A percentile compares a stretch with the other conserved stretches of the same genome.
Evolutionary conservation across 805 yeast species (phyloP).

Genomic region (Candida yuanshanica): DNA sequence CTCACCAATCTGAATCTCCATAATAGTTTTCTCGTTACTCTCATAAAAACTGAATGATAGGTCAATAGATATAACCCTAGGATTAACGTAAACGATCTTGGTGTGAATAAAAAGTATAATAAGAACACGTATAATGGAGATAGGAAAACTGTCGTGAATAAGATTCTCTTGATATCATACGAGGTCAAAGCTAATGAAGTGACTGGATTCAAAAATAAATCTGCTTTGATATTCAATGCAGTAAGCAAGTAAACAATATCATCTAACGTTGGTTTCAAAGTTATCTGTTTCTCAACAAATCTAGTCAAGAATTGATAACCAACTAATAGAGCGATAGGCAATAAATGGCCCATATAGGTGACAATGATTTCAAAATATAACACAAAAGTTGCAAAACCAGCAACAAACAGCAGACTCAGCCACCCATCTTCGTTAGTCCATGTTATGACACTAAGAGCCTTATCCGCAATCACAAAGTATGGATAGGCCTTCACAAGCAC

Average conservation of each 20-base stretch:
- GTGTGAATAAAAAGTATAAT: slow-evolving; percentile 63
- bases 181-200: slow-evolving; percentile 66
- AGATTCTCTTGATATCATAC: slow-evolving; percentile 70
- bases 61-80: slow-evolving; percentile 60
- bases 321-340: slow-evolving; percentile 56
- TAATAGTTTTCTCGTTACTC: slow-evolving; percentile 74
- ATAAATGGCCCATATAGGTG: slow-evolving; percentile 76
- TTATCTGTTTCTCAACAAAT: slow-evolving; percentile 52
- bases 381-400: slow-evolving; percentile 50
- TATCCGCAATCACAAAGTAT: slow-evolving; percentile 67
- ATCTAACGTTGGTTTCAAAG: slow-evolving; percentile 74
- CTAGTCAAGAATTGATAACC: slow-evolving; percentile 55
- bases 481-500: slow-evolving; percentile 83
- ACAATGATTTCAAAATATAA: slow-evolving; percentile 76
- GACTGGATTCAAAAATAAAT: slow-evolving; percentile 74
- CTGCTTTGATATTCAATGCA: slow-evolving; percentile 68
- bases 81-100: slow-evolving; percentile 57
- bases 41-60: slow-evolving; percentile 81
- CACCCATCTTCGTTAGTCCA: slow-evolving; percentile 89
- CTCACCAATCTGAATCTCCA: slow-evolving; percentile 81
- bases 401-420: slow-evolving; percentile 59
- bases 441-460: slow-evolving; percentile 64
- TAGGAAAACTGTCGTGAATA: slow-evolving; percentile 78
- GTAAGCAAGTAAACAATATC: slow-evolving; percentile 76
- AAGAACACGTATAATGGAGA: slow-evolving; percentile 79